Evolutionary conservation across 176 grass and related monocot species (phyloP), one percentile per base, ranked within the genome.

Genomic region (Musa acuminata): DNA sequence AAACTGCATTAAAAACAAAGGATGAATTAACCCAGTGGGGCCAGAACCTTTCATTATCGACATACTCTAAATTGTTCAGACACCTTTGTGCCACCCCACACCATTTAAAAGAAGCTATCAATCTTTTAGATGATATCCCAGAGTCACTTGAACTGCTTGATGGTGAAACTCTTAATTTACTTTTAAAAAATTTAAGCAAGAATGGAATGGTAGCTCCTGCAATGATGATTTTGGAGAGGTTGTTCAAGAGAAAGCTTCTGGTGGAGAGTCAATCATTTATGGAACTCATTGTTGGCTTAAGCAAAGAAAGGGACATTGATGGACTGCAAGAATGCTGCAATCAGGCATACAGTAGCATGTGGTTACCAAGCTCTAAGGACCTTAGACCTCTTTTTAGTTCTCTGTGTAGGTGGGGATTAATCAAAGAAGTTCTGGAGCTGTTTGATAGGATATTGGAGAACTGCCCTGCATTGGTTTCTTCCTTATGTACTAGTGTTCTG

Each of bases 261-360:
- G 55, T 89, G 62, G 83, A 84, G 81, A 83, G 78, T 75, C 72
- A 87, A 55, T 83, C 83, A 17, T 98, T 84, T 77, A 83, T 85
- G 78, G 75, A 35, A 77, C 78, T 93, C 72, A 68, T 98, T 74
- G 67, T 64, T 54, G 77, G 82, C n/a, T 89, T 98, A 75, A 88
- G 84, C 49, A 62, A 78, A 81, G 87, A 93, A 79, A 89, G 78
- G 55, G 51, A 98, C 74, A 82, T 90, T 67, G 23, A 49, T 72
- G 90, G 84, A 23, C 90, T 93, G 75, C 83, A 77, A 84, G 84
- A 93, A 78, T 91, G 84, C 79, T 93, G 83, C 85, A 79, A 84
- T 73, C 62, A 78, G 67, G 88, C 88, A 80, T 83, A 78, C 77
- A 82, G 73, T 63, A 72, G 12, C 77, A 76, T 66, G 43, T 93